phyloP scores from a whole-genome alignment of 352 stramenopile genomes.

The Phytophthora cajani region DNA sequence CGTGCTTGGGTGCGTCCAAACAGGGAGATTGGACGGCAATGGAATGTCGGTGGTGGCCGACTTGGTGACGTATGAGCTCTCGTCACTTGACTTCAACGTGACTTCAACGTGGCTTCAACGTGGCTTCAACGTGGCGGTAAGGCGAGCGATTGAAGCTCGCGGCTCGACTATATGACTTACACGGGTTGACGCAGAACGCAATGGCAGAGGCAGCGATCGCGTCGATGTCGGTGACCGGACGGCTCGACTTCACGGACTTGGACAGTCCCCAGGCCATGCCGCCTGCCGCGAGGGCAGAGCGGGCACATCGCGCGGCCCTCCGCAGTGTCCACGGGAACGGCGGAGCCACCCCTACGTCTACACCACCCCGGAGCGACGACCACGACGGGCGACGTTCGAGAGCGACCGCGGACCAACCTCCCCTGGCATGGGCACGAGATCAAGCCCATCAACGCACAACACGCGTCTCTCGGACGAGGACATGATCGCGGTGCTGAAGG shows the following conservation, averaged over 20 bases:
- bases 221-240: slow-evolving; percentile 16
- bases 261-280: slow-evolving; percentile 13
- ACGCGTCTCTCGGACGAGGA: slow-evolving; percentile 10
- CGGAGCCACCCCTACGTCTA: background rate
- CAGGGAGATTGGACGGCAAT: background rate
- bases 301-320: background rate
- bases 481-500: slow-evolving; percentile 10
- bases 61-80: background rate
- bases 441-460: slow-evolving; percentile 6
- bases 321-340: slow-evolving; percentile 3
- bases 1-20: background rate
- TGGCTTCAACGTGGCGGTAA: no score
- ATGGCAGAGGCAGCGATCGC: background rate
- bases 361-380: background rate
- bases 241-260: slow-evolving; percentile 15
- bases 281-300: background rate
- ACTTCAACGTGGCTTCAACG: background rate
- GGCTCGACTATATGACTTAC: background rate
- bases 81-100: background rate
- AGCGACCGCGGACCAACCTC: background rate
- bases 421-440: background rate
- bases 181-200: background rate
- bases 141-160: background rate
- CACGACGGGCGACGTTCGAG: background rate
- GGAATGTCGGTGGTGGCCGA: slow-evolving; percentile 1